Evolutionary conservation across 306 rosid genomes (phyloP), one percentile per base, ranked within the genome.

Genomic region (Benincasa hispida): DNA sequence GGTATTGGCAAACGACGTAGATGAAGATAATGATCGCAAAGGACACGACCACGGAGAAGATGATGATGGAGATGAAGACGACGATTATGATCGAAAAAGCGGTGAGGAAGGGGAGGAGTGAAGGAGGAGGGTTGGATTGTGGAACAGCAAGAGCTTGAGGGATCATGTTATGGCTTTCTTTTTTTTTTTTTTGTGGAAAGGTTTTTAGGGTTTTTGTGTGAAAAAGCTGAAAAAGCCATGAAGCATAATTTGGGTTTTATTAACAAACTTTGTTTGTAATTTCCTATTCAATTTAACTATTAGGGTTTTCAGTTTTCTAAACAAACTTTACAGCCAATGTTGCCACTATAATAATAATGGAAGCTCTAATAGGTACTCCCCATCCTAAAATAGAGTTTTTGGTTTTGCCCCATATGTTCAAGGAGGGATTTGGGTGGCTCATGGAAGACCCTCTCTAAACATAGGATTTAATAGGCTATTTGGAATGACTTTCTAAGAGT

Each of bases 51-150:
- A 83, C 61, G 1, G 81, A 54, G 77, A 80, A 80, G 8, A 72
- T 68, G 41, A 77, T 22, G 48, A 83, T 83, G 81, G 75, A 37
- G 66, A 80, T 32, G 28, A 77, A 74, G 65, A 80, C 37, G 18
- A 77, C 25, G 21, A 80, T 18, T 12, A 80, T 22, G 17, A 47
- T 32, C 12, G 61, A 28, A 5, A 76, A 61, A 3, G 78, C 62
- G 4, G 77, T 18, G 48, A 83, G 34, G 17, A 76, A 24, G 18
- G 75, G 74, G n/a, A 62, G 53, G n/a, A 77, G 21, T 1, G 86
- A 73, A 34, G 79, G 69, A 41, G 41, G 17, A 25, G 60, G 42
- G 55, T 68, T 68, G 74, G 74, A 42, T 42, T 78, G 34, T 25
- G 75, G 72, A 60, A 59, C 17, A 48, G 34, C 3, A 59, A 75